Conservation (phyloP, 371 early-diverging fungal genomes). For the Coemansia sp. region DNA sequence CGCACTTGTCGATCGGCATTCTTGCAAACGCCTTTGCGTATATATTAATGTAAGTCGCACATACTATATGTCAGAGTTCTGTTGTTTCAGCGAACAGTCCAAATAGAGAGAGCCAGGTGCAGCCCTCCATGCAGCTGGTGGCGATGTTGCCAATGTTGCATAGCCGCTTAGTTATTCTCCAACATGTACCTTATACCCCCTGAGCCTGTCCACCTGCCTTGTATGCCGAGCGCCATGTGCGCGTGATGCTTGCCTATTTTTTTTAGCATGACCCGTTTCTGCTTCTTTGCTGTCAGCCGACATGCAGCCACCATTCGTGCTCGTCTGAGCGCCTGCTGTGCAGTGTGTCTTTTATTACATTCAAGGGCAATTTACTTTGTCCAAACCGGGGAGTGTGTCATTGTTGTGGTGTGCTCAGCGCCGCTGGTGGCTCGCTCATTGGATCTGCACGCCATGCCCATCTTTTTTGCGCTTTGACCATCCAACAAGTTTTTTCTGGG, state of each 20-base stretch:
- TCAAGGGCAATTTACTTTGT: neutral
- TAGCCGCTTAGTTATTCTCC: too few relatives aligned
- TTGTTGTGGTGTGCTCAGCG: conserved; percentile 4
- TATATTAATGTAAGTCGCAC: too few relatives aligned
- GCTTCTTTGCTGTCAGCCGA: conserved; percentile 6
- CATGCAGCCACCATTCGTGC: neutral
- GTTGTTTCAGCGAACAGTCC: too few relatives aligned
- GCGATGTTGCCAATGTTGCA: too few relatives aligned
- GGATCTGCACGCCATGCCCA: conserved; percentile 1
- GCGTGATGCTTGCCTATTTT: neutral
- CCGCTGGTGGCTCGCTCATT: neutral
- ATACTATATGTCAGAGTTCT: too few relatives aligned
- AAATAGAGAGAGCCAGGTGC: too few relatives aligned
- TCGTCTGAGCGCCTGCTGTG: neutral
- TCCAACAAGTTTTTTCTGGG: neutral
- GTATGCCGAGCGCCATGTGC: neutral
- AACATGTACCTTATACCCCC: neutral
- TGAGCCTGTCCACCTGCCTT: neutral
- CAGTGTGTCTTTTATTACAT: conserved; percentile 3
- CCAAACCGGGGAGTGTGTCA: conserved; percentile 2
- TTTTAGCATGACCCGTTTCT: neutral
- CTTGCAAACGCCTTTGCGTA: too few relatives aligned
- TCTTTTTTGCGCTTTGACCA: conserved; percentile 9
- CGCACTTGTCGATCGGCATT: too few relatives aligned
- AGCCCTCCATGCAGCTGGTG: too few relatives aligned